These are phyloP conservation scores for Colletotrichum sansevieriae DNA, from an alignment of 2,329 filamentous ascomycete genomes.

Conservation along the genomic window DNA sequence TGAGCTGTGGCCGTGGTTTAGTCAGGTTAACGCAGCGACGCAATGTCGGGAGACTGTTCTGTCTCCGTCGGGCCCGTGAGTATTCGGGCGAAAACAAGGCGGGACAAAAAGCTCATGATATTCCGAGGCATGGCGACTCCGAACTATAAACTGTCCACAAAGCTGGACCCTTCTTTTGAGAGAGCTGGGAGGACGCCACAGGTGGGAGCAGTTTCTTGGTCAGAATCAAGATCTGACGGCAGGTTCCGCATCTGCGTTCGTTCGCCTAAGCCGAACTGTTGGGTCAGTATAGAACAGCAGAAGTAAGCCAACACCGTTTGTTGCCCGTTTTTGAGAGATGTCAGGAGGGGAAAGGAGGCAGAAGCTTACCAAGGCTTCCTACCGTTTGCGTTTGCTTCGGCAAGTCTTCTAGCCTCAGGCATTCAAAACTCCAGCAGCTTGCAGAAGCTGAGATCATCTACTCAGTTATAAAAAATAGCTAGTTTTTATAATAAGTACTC, in stretches of 20 bases:
- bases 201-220: background rate
- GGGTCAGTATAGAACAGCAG: background rate
- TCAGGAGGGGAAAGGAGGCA: no score
- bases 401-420: no score
- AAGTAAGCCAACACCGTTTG: no score
- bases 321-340: no score
- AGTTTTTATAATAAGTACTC: no score
- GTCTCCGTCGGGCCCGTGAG: slow-evolving; percentile 7
- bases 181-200: background rate
- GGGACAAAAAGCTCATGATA: background rate
- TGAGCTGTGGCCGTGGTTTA: slow-evolving; percentile 23
- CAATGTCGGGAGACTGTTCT: background rate
- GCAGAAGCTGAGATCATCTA: no score
- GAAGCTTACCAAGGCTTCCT: no score
- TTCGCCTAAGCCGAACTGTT: background rate
- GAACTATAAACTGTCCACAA: background rate
- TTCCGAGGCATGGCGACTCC: background rate
- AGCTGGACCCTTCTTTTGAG: background rate
- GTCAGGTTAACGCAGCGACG: slow-evolving; percentile 11
- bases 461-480: no score
- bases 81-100: background rate
- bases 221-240: background rate
- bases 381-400: no score
- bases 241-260: no score
- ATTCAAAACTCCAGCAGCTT: no score